Evolutionary conservation across 768 basidiomycete genomes (phyloP), one percentile per base, ranked within the genome.

Genomic region (Kwoniella heveanensis): DNA sequence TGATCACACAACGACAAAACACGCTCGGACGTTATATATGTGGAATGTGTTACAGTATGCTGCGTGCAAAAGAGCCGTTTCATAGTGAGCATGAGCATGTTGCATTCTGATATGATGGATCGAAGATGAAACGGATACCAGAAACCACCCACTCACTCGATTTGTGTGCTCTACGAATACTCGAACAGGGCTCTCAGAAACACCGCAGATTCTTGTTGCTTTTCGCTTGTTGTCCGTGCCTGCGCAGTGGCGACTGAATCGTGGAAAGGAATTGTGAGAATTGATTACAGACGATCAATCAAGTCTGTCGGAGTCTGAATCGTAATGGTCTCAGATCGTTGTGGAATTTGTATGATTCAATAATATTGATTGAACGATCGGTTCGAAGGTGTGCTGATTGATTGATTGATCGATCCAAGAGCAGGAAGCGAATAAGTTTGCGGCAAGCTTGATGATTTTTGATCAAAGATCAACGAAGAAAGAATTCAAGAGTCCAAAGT

Each of bases 1-100:
- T 10, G 8, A 19, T 44, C 39, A 44, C 32, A 32, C 32, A 44
- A 44, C 39, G 17, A 44, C n/a, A n/a, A n/a, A n/a, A n/a, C n/a
- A n/a, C 39, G 39, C 39, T 44, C 39, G 39, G 39, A 19, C 39
- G 39, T 44, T 44, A 44, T 44, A 44, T 44, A 17, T 44, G 39
- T 19, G 6, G 8, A 19, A n/a, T n/a, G n/a, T n/a, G n/a, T n/a
- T n/a, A n/a, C n/a, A n/a, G n/a, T n/a, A n/a, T n/a, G n/a, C n/a
- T n/a, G n/a, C n/a, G n/a, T n/a, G n/a, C n/a, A n/a, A 32, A 32
- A 17, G 15, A 44, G 3, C 10, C 39, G 39, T 44, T 44, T 44
- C 39, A 44, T 9, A 19, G 39, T 44, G 39, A 44, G 39, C 39
- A 44, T 44, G 39, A 10, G 39, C 39, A 44, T 44, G 9, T 17